phyloP scores from a whole-genome alignment of 257 asterid species.

The Solanum medicagineum region DNA sequence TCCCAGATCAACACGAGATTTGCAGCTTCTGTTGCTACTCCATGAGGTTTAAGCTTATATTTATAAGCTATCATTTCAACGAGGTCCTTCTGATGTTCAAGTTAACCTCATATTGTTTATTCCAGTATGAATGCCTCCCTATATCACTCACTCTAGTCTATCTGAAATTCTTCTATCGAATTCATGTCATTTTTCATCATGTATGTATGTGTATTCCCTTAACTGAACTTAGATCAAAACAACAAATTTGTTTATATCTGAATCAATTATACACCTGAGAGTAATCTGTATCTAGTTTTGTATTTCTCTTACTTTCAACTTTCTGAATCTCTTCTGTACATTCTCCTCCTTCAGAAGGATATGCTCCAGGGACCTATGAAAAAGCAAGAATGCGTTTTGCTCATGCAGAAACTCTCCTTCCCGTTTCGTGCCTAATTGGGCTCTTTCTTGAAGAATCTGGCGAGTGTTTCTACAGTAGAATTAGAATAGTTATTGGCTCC shows the following conservation, averaged over 20 bases:
- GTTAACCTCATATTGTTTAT: background rate
- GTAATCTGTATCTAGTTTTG: background rate
- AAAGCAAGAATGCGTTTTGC: constrained; percentile 84
- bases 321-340: background rate
- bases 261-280: background rate
- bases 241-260: background rate
- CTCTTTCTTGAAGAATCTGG: constrained; percentile 82
- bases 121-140: background rate
- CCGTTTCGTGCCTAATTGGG: constrained; percentile 93
- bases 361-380: constrained; percentile 60
- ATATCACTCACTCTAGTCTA: background rate
- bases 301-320: background rate
- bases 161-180: background rate
- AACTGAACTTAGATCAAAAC: background rate
- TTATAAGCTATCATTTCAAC: background rate
- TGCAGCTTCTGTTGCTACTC: background rate
- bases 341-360: constrained; percentile 16
- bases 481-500: background rate
- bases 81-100: background rate
- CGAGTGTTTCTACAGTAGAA: constrained; percentile 16
- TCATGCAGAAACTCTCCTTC: constrained; percentile 89
- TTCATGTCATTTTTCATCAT: background rate
- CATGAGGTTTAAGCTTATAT: background rate
- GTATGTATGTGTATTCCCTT: background rate
- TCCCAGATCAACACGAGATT: background rate